A percentile compares a stretch with the other conserved stretches of the same genome.
phyloP scores from a whole-genome alignment of 192 early-diverging fungal species.

The Piromyces finnis region DNA sequence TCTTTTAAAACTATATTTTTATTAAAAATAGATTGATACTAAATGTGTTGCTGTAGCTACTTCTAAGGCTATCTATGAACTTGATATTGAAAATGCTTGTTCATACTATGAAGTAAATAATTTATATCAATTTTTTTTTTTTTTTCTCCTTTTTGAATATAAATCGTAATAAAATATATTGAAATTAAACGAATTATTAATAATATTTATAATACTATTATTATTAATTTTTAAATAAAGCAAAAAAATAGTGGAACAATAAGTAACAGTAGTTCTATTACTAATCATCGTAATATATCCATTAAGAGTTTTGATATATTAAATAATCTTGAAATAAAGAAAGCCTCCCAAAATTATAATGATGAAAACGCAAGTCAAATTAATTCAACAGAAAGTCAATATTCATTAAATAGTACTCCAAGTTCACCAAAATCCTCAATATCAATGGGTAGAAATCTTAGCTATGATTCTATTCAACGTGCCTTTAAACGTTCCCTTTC shows the following conservation, averaged over 20 bases:
- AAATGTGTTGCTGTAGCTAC: slow-evolving; percentile 47
- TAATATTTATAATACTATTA: too few relatives aligned
- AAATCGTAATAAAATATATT: too few relatives aligned
- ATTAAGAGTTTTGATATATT: background rate
- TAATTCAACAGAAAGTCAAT: slow-evolving; percentile 6
- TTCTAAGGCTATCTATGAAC: slow-evolving; percentile 42
- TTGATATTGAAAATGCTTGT: slow-evolving; percentile 36
- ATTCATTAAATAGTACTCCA: slow-evolving; percentile 1
- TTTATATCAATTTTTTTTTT: too few relatives aligned
- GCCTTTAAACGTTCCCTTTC: slow-evolving; percentile 25
- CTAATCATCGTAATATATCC: background rate
- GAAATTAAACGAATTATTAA: too few relatives aligned
- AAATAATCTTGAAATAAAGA: slow-evolving; percentile 7
- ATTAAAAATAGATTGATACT: slow-evolving; percentile 23
- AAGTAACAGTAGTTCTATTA: too few relatives aligned
- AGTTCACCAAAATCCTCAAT: background rate
- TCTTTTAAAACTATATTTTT: too few relatives aligned
- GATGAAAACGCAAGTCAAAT: background rate
- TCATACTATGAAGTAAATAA: slow-evolving; percentile 16
- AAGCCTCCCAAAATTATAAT: background rate
- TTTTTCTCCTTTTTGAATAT: too few relatives aligned
- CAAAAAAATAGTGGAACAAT: slow-evolving; percentile 8
- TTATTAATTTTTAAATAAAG: background rate
- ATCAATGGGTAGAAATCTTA: slow-evolving; percentile 14
- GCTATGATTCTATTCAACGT: slow-evolving; percentile 41